Evolutionary conservation across 139 green algal genomes (phyloP), one percentile per base, ranked within the genome.

Genomic region (Chlamydomonas schloesseri): DNA sequence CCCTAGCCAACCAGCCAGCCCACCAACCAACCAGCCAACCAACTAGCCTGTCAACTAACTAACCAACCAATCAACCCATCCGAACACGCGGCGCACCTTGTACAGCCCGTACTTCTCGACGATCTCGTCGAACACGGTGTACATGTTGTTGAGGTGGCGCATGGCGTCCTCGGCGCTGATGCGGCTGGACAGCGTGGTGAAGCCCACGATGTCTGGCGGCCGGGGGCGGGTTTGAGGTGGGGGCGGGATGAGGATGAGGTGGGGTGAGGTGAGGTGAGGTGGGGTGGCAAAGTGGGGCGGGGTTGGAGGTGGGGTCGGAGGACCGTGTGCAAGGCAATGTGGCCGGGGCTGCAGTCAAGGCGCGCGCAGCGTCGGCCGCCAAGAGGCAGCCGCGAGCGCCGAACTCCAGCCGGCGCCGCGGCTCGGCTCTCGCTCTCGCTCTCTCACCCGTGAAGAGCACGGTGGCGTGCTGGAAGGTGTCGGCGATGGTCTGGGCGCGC

Each of bases 81-180:
- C n/a, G n/a, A n/a, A n/a, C n/a, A n/a, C 42, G 42, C 42, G 9
- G 42, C 86, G 23, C 62, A 84, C 80, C 79, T 85, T 85, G 65
- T 85, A 85, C 23, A 89, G 64, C 11, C 73, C 37, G 53, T 88
- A 69, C 81, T 80, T 65, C 36, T 88, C 81, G 17, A 72, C 55
- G 50, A 90, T 81, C 34, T 73, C 37, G 37, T 90, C 87, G 70
- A 88, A 90, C 20, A 79, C 36, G 29, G 72, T 73, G 71, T 83
- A 90, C 73, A 90, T 73, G 42, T 76, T 74, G 71, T 90, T 89
- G 33, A 90, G 87, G 28, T 89, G 60, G 36, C 58, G 34, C 79
- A 90, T 84, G 72, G 74, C 71, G 28, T 88, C 74, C 58, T 82
- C 71, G 24, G 87, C 21, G 24, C 47, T 64, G 55, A 90, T 81